Base-by-base conservation (phyloP, 805 yeast genomes). In the Cyberlindnera subsufficiens region DNA sequence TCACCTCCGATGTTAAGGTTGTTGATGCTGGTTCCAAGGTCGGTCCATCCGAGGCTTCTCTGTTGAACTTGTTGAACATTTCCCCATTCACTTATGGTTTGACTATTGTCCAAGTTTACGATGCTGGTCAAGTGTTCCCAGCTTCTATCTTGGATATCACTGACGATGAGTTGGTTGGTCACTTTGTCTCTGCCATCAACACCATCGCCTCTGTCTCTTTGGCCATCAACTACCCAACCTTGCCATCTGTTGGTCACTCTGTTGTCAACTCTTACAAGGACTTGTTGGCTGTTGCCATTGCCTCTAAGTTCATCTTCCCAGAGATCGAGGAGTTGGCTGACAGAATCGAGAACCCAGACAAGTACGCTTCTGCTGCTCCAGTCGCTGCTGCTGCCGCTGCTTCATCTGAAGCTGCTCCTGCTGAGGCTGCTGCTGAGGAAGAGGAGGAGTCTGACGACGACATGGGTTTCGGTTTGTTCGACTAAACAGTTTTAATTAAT, bases 81-180 rank as follows among this genome's bases (percentile, higher is more conserved):
- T 93, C 99, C 74, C 99, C 99, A 65, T 93, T 93, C 85, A 88
- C 98, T 66, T 93, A 86, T 74, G 99, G 99, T 88, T 75, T 93
- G 83, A 72, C 89, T 65, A 84, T 93, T 67, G 87, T 84, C 67
- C 96, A 89, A 78, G 97, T 93, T 69, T 93, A 86, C 86, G 96
- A 90, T 78, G 83, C 90, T 62, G 99, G 99, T 70, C 96, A 93
- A 77, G 82, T 90, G 65, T 93, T 93, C 96, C 91, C 96, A 74
- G 71, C 96, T 51, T 74, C 87, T 59, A 86, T 93, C 81, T 85
- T 93, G 76, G 99, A 93, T 75, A 90, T 93, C 80, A 87, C 97
- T 64, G 98, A 93, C 69, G 96, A 86, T 50, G 96, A 90, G 80
- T 86, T 93, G 71, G 79, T 93, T 56, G 74, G 75, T 60, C 95